These are phyloP conservation scores for Aphanomyces cochlioides DNA, from an alignment of 352 stramenopile genomes.

Conservation along the genomic window DNA sequence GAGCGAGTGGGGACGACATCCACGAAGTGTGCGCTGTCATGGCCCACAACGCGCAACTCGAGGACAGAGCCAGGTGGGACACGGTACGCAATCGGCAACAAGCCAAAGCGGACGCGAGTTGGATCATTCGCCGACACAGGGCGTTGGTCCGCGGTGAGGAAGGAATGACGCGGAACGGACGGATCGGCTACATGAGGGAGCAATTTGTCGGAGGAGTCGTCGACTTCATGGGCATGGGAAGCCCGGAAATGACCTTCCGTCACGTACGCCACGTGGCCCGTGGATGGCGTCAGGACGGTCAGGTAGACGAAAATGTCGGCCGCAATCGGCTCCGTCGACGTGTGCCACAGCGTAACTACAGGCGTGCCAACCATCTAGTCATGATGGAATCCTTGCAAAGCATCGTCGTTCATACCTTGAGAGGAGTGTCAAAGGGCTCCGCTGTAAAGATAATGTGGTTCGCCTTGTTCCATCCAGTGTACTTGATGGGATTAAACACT, in stretches of 20 bases:
- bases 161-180: constrained; percentile 8
- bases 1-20: background rate
- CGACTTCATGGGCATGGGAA: background rate
- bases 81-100: constrained; percentile 17
- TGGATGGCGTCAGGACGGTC: background rate
- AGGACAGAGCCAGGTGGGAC: background rate
- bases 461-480: background rate
- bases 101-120: background rate
- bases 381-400: background rate
- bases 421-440: background rate
- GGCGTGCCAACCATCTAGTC: constrained; percentile 17
- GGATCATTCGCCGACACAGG: background rate
- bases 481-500: constrained; percentile 9
- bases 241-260: constrained; percentile 21
- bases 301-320: constrained; percentile 20
- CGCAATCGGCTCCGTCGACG: constrained; percentile 6
- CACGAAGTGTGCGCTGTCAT: constrained; percentile 11
- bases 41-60: constrained; percentile 3
- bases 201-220: background rate
- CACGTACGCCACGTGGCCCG: constrained; percentile 1
- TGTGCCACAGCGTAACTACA: constrained; percentile 1
- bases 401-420: background rate
- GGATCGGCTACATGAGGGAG: background rate
- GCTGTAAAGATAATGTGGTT: constrained; percentile 17
- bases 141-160: background rate